Evolutionary conservation across 2,329 filamentous ascomycete species (phyloP), one percentile per base, ranked within the genome.

Genomic region (Emericellopsis cladophorae): DNA sequence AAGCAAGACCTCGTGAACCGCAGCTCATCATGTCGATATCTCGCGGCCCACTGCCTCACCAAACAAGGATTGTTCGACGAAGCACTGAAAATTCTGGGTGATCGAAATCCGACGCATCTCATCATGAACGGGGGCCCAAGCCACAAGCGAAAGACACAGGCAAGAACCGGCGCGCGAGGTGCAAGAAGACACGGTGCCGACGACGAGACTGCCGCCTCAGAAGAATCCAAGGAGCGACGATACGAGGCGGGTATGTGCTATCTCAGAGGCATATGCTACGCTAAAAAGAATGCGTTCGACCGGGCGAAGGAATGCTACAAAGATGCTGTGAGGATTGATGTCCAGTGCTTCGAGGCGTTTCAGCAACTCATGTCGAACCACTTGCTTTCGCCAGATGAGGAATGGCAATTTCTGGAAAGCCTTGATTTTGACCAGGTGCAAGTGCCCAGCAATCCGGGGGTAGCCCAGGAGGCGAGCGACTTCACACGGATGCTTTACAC

Each of bases 221-320:
- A 90, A 49, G 82, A 90, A 48, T 70, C 74, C 8, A 76, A 74
- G 34, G 86, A 83, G 55, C 70, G 94, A 44, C 81, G 86, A 44
- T 94, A 92, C 52, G 90, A 98, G 63, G 92, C 92, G 0, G 87
- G 84, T 54, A 98, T 98, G 89, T 98, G 92, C 65, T 95, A 94
- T 58, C 66, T 98, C 40, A 74, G 92, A 21, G 92, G 92, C 5
- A 74, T 95, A 39, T 96, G 93, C 68, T 95, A 88, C 57, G 89
- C 92, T 7, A 95, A 95, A 62, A 86, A 95, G 59, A 98, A 96
- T 60, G 85, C 90, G 22, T 96, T 96, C 53, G 92, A 98, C 58
- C 81, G 88, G 29, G 92, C 92, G 40, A 95, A 95, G 59, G 89
- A 96, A 53, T 96, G 92, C 65, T 98, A 96, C 71, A 96, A 95